Base-by-base conservation (phyloP, 768 basidiomycete genomes). In the Kockovaella imperatae region DNA sequence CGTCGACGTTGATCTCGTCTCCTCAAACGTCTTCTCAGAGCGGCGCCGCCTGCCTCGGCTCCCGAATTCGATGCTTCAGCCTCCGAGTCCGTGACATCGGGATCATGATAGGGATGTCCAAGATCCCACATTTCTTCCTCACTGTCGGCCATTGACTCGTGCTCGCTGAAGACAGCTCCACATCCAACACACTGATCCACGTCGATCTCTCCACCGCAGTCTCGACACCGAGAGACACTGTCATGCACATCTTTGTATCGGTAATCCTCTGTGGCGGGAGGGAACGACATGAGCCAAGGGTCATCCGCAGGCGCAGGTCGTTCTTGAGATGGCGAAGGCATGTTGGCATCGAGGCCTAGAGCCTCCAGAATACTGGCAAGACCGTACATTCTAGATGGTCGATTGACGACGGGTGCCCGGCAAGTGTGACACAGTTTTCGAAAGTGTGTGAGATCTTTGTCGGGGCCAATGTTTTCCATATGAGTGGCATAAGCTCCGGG, bases 381-480 rank as follows among this genome's bases (percentile, higher is more conserved):
- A 41, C 47, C 42, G 43, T 57, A 67, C 38, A 60, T 47, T 29
- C 59, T 34, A 2, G 60, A 48, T 2, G 65, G 65, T 24, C 60
- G 59, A 24, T 56, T 52, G 24, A 59, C 25, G 21, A 67, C 47
- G 21, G 28, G 20, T 17, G 51, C 31, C 28, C 65, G 65, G 44
- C 65, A 67, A 36, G 60, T 52, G 42, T 59, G 59, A 34, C 65
- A 67, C 11, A 54, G 15, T 29, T 67, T 67, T 23, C 50, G 32
- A 10, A 57, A 57, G 39, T 62, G 55, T 3, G 54, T 47, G 6
- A 67, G 47, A 47, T 67, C 53, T 23, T 45, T 39, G 13, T 53
- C 47, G 20, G 31, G 18, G 28, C 54, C 53, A 21, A 24, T n/a
- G 11, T 42, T 44, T 15, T 38, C 38, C n/a, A 54, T 13, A 14